Percentiles rank a stretch among this genome's conserved stretches.
phyloP scores from a whole-genome alignment of 352 stramenopile species.

The Phytophthora hybrid region DNA sequence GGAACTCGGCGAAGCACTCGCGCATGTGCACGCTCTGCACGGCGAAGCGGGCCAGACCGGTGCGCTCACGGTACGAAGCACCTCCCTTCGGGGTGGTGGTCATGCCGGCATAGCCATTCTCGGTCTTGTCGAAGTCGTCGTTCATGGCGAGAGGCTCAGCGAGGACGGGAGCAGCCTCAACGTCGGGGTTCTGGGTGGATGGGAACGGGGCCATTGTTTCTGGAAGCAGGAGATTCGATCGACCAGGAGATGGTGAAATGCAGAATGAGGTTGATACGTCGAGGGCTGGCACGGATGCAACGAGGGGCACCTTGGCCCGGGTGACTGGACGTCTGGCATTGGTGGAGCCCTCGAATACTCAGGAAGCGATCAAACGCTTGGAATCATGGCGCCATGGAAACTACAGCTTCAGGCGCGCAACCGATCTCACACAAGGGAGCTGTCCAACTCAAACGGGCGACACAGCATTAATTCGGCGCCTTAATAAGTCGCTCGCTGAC shows the following conservation, averaged over 20 bases:
- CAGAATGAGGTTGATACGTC: conserved; percentile 14
- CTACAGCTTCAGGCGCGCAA: conserved; percentile 17
- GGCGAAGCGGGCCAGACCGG: conserved; percentile 45
- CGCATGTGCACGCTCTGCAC: conserved; percentile 32
- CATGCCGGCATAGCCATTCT: conserved; percentile 18
- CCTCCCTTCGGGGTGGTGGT: conserved; percentile 7
- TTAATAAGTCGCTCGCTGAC: conserved; percentile 11
- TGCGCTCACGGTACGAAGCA: conserved; percentile 29
- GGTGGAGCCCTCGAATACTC: conserved; percentile 21
- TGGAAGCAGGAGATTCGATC: conserved; percentile 1
- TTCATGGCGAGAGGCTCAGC: conserved; percentile 20
- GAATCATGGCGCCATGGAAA: conserved; percentile 11
- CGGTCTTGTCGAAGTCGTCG: conserved; percentile 20
- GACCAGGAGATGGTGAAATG: conserved; percentile 19
- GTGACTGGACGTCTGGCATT: conserved; percentile 12
- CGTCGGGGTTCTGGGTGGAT: conserved; percentile 21
- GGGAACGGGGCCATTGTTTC: conserved; percentile 20
- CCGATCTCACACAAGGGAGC: conserved; percentile 8
- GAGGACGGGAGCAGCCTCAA: conserved; percentile 10
- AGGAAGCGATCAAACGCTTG: conserved; percentile 22
- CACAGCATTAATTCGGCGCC: conserved; percentile 11
- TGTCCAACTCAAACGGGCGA: conserved; percentile 6
- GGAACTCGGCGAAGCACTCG: conserved; percentile 52
- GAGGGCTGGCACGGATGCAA: background rate
- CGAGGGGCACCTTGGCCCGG: background rate